Percentiles rank a stretch among this genome's conserved stretches.
These are phyloP conservation scores for Pseudopyrenochaeta lycopersici DNA, from an alignment of 2,329 filamentous ascomycete species.

Conservation along the genomic window DNA sequence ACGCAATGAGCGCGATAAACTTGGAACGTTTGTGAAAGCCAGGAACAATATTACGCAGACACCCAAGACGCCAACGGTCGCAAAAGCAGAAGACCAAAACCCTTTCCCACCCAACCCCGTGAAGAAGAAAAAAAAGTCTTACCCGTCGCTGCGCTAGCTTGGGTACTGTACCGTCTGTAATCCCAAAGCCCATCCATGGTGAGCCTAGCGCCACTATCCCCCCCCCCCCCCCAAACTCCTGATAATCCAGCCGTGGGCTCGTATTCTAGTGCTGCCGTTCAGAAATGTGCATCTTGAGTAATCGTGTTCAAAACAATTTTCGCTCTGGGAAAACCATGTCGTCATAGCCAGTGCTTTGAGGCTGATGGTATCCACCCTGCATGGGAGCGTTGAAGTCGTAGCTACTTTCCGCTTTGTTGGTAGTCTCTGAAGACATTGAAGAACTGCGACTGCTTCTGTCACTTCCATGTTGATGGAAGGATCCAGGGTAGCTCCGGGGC, in stretches of 20 bases:
- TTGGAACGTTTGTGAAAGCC: slow-evolving; percentile 7
- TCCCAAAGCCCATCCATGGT: slow-evolving; percentile 4
- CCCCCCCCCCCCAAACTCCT: slow-evolving; percentile 8
- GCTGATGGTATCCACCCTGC: slow-evolving; percentile 33
- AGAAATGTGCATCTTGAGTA: neutral
- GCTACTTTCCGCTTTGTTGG: slow-evolving; percentile 29
- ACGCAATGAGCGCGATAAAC: neutral
- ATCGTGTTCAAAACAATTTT: slow-evolving; percentile 36
- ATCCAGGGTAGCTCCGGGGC: slow-evolving; percentile 30
- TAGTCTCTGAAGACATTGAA: slow-evolving; percentile 44
- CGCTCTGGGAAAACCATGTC: slow-evolving; percentile 49
- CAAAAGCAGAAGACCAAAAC: neutral
- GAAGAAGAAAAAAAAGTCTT: slow-evolving; percentile 5
- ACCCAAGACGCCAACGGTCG: slow-evolving; percentile 4
- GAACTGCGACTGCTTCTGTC: slow-evolving; percentile 47
- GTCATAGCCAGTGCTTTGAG: slow-evolving; percentile 36
- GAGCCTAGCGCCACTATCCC: slow-evolving; percentile 8
- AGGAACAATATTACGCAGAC: slow-evolving; percentile 1
- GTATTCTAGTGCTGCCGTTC: neutral
- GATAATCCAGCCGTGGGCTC: slow-evolving; percentile 3
- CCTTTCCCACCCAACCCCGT: no score
- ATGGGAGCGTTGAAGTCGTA: slow-evolving; percentile 45
- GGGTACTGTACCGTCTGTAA: slow-evolving; percentile 16
- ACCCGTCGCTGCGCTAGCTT: slow-evolving; percentile 34
- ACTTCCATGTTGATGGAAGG: slow-evolving; percentile 38